Evolutionary conservation across 352 stramenopile genomes (phyloP), one percentile per base, ranked within the genome.

Genomic region (Globisporangium megalacanthum): DNA sequence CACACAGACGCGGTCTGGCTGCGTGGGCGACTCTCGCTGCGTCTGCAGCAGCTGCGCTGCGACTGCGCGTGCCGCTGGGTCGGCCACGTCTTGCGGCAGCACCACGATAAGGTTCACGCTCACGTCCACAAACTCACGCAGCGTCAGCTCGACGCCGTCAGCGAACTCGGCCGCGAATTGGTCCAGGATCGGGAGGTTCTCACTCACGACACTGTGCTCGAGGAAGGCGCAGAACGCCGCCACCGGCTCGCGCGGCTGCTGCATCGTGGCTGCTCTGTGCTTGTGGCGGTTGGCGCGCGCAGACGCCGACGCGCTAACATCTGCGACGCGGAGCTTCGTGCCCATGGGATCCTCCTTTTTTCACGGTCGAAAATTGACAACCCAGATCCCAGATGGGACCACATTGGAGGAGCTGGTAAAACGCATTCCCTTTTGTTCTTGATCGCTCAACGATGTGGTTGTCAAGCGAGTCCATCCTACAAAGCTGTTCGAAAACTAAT

Each of bases 101-200:
- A 78, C 56, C 5, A 56, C 35, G 20, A 78, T 45, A 49, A 78
- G 49, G 35, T 58, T 71, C 33, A 67, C 70, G 13, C 67, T 58
- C 1, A 75, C 56, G 1, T 68, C 64, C 20, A 75, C 56, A 29
- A 78, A 78, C 22, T 75, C 64, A 22, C 59, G 20, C 46, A 78
- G 48, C 25, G 61, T 75, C 29, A 65, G 61, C 31, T 73, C 67
- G 14, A 66, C 58, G 29, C 60, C 61, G 9, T 25, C 50, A 25
- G 47, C 62, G 47, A 67, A 75, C 36, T 77, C 70, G 29, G 17
- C n/a, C 10, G 70, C 29, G 17, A 77, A 65, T 39, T 58, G 64
- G 37, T 64, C 61, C 37, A 77, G 45, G 44, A 77, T 52, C 49
- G 44, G 15, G 6, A 77, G 39, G 46, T 52, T 77, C 42, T 52